phyloP scores from a whole-genome alignment of 106 monocot species.

The Allium sativum region DNA sequence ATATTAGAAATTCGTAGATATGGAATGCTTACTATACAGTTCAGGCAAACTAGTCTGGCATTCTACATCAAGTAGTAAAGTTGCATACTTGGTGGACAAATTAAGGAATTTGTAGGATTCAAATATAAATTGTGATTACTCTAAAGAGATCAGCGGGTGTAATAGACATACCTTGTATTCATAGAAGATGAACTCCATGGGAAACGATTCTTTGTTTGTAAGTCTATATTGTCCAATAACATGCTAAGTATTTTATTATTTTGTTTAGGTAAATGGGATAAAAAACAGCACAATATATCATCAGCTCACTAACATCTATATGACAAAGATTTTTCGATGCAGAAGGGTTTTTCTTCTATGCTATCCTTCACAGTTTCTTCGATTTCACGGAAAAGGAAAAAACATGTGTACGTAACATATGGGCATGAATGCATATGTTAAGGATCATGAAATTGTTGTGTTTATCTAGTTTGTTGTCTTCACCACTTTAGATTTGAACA shows the following conservation, averaged over 20 bases:
- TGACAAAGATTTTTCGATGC: constrained; percentile 33
- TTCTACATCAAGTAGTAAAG: constrained; percentile 94
- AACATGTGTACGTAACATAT: too few relatives aligned
- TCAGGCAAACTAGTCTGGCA: constrained; percentile 31
- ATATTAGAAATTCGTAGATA: too few relatives aligned
- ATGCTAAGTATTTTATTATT: too few relatives aligned
- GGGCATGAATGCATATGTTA: background rate
- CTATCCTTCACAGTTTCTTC: too few relatives aligned
- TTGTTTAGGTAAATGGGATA: too few relatives aligned
- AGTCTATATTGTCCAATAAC: too few relatives aligned
- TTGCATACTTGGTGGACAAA: constrained; percentile 65
- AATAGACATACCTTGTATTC: background rate
- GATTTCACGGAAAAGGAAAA: too few relatives aligned
- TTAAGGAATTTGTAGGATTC: constrained; percentile 54
- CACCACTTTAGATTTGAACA: constrained; percentile 47
- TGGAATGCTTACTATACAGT: too few relatives aligned
- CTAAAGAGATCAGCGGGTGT: constrained; percentile 10
- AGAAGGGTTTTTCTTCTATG: constrained; percentile 81
- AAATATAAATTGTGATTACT: constrained; percentile 26
- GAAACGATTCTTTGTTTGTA: too few relatives aligned
- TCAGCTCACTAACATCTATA: constrained; percentile 7
- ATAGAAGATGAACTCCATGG: constrained; percentile 3
- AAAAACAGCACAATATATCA: too few relatives aligned
- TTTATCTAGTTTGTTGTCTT: constrained; percentile 27
- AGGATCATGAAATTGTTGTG: constrained; percentile 3